Percentiles rank a stretch among this genome's conserved stretches.
Conservation (phyloP, 73 alveolate species). For the Paramecium bursaria region DNA sequence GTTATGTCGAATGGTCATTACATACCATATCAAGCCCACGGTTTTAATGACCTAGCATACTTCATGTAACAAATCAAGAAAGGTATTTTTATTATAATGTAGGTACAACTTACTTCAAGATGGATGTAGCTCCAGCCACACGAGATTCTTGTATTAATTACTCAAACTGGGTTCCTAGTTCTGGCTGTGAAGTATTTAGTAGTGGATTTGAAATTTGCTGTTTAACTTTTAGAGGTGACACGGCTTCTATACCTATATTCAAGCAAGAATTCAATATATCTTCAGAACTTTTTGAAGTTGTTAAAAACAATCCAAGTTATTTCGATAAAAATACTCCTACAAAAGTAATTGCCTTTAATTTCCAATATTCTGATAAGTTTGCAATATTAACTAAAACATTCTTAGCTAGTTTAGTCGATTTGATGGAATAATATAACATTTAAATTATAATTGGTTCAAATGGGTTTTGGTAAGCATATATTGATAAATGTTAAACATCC, state of each 20-base stretch:
- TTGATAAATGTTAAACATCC: neutral
- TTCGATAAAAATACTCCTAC: neutral
- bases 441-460: neutral
- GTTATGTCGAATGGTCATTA: neutral
- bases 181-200: neutral
- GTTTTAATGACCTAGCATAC: neutral
- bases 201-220: neutral
- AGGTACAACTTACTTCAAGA: neutral
- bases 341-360: constrained; percentile 6
- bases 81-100: neutral
- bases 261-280: neutral
- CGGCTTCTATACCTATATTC: neutral
- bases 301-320: neutral
- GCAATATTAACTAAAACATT: neutral
- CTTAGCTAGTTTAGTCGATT: neutral
- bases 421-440: neutral
- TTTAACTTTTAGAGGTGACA: constrained; percentile 5
- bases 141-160: neutral
- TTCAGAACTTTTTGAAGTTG: neutral
- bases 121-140: neutral
- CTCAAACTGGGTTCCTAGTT: neutral
- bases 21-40: constrained; percentile 10
- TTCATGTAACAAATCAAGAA: neutral
- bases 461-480: neutral
- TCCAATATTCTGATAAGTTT: constrained; percentile 2